Percentiles rank a stretch among this genome's conserved stretches.
phyloP scores from a whole-genome alignment of 2,329 filamentous ascomycete species.

The Cryphonectria radicalis region DNA sequence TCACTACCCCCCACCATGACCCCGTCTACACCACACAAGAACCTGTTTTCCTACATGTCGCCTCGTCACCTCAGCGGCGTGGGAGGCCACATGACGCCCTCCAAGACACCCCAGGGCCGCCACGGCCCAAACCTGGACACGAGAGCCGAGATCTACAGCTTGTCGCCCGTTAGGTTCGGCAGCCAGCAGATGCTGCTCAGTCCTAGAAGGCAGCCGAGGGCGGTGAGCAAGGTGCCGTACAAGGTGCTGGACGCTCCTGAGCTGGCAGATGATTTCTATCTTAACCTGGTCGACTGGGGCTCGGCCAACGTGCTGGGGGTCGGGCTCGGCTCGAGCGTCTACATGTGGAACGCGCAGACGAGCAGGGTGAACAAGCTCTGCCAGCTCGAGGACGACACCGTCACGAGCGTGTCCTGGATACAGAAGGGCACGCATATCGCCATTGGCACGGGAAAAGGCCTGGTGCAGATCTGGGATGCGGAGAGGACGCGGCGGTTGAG shows the following conservation, averaged over 20 bases:
- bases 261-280: conserved; percentile 94
- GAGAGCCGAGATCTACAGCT: conserved; percentile 89
- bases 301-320: conserved; percentile 93
- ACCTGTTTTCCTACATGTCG: conserved; percentile 90
- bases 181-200: conserved; percentile 94
- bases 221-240: conserved; percentile 94
- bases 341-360: conserved; percentile 96
- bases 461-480: conserved; percentile 98
- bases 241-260: conserved; percentile 97
- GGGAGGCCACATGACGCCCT: conserved; percentile 84
- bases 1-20: conserved; percentile 77
- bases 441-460: conserved; percentile 90
- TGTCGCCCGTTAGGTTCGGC: conserved; percentile 90
- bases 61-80: conserved; percentile 70
- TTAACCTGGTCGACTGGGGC: conserved; percentile 98
- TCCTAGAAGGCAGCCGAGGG: conserved; percentile 83
- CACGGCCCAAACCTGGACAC: conserved; percentile 89
- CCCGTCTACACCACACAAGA: conserved; percentile 95
- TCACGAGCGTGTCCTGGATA: conserved; percentile 98
- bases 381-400: conserved; percentile 87
- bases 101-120: conserved; percentile 84
- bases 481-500: conserved; percentile 81
- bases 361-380: conserved; percentile 93
- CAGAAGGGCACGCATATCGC: conserved; percentile 95
- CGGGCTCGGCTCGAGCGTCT: conserved; percentile 88